Evolutionary conservation across 176 grass and related monocot species (phyloP).

Genomic region (Oryza longistaminata): DNA sequence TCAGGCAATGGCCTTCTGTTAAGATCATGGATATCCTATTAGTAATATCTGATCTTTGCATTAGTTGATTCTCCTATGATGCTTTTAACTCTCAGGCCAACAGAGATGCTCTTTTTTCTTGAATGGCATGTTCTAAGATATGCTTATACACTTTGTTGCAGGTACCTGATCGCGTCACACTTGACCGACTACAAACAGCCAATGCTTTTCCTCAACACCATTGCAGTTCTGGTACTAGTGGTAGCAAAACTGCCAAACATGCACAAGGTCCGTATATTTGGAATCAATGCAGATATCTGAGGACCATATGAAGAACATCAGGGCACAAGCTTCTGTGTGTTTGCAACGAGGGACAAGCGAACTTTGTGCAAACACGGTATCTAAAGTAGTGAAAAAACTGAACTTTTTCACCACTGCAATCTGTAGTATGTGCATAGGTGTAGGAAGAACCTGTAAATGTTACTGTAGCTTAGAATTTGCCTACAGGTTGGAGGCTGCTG

Average conservation of each 20-base stretch:
- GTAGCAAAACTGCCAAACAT: slow-evolving; percentile 77
- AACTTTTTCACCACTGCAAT: background rate
- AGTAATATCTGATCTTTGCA: background rate
- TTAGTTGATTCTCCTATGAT: background rate
- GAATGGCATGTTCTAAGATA: background rate
- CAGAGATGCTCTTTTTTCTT: background rate
- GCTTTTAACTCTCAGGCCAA: background rate
- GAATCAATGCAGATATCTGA: slow-evolving; percentile 81
- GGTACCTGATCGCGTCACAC: slow-evolving; percentile 79
- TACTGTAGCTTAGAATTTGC: background rate
- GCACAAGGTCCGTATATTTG: slow-evolving; percentile 88
- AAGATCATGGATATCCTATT: background rate
- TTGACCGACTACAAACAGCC: slow-evolving; percentile 79
- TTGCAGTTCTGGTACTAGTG: slow-evolving; percentile 64
- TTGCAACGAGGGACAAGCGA: background rate
- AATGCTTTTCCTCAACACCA: slow-evolving; percentile 72
- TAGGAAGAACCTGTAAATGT: slow-evolving; percentile 42
- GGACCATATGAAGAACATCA: background rate
- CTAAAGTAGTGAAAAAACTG: too few relatives aligned
- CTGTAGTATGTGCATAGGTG: background rate
- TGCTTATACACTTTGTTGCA: slow-evolving; percentile 14
- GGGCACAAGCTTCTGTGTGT: background rate
- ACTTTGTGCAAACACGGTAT: background rate
- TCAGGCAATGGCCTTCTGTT: background rate
- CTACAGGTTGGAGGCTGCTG: background rate